Evolutionary conservation across 2,329 filamentous ascomycete genomes (phyloP).

Genomic region (Botrytis elliptica): DNA sequence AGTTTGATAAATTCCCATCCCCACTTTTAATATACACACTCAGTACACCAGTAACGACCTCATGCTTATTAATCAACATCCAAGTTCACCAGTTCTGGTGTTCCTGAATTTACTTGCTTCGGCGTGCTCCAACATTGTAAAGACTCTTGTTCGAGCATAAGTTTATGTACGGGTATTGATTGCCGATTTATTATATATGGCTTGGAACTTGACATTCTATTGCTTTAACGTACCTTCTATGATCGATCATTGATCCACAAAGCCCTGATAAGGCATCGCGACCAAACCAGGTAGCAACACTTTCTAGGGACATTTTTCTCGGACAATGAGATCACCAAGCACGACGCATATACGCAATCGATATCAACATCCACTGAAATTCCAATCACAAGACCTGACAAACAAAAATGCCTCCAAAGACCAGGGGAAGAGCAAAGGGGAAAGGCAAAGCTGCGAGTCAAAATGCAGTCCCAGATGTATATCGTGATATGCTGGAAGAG

Average conservation of each 20-base stretch:
- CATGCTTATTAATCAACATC: constrained; percentile 6
- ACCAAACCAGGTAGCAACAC: not conserved
- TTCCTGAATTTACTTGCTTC: not conserved
- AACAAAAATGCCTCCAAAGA: constrained; percentile 27
- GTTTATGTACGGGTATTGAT: not conserved
- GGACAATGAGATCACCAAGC: not conserved
- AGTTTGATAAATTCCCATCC: not conserved
- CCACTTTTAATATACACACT: not conserved
- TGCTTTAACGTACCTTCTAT: no score
- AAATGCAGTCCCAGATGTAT: constrained; percentile 43
- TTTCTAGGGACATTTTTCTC: not conserved
- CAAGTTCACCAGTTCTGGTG: not conserved
- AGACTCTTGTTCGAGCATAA: not conserved
- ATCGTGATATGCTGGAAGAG: constrained; percentile 47
- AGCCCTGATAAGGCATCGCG: not conserved
- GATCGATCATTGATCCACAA: not conserved
- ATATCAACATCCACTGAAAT: not conserved
- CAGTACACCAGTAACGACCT: no score
- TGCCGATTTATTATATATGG: not conserved
- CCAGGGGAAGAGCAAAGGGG: constrained; percentile 25
- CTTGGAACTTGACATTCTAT: not conserved
- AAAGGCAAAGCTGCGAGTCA: constrained; percentile 21
- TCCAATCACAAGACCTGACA: not conserved
- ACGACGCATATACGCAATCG: not conserved
- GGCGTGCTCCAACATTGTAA: not conserved